Evolutionary conservation across 148 eudicot genomes (phyloP), one percentile per base, ranked within the genome.

Genomic region (Amaranthus palmeri): DNA sequence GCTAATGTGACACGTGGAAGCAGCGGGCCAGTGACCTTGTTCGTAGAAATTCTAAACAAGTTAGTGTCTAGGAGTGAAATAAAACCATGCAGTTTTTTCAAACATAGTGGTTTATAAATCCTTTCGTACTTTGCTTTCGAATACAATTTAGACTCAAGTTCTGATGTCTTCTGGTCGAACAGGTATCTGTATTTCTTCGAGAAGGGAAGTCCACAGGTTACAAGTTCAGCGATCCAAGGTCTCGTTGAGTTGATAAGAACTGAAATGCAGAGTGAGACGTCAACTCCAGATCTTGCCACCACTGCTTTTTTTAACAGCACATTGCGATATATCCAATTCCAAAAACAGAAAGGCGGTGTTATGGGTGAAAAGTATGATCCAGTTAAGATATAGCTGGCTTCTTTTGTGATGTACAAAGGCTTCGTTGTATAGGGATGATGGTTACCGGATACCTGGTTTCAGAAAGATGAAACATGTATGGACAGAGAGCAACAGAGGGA

Each of bases 11-110:
- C 99, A 13, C 92, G 97, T 79, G 99, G 99, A 68, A 96, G 96
- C 85, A 87, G 99, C 67, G 99, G 99, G 48, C 90, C 97, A 0
- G 92, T 90, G 36, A 96, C 93, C 54, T 84, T 96, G 69, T 92
- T 96, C 59, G 97, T 96, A 65, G 99, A 96, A 76, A 92, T 96
- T 68, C 80, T 96, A 58, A 96, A 96, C 92, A 96, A 96, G 99
- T 96, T 63, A 84, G 97, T 84, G 7, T 13, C 61, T 10, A 5
- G 18, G 72, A 67, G 44, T 72, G 61, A 62, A 44, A 18, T 3
- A 7, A 41, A 6, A 13, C 44, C 49, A 7, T 51, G 14, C 55
- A 49, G 54, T 54, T 45, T 25, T 72, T 11, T 52, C 40, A 12
- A 9, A 36, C 52, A 5, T 50, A 10, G 13, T 13, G 10, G 15